Evolutionary conservation across 2,329 filamentous ascomycete species (phyloP), one percentile per base, ranked within the genome.

Genomic region (Chaetomium sp.): DNA sequence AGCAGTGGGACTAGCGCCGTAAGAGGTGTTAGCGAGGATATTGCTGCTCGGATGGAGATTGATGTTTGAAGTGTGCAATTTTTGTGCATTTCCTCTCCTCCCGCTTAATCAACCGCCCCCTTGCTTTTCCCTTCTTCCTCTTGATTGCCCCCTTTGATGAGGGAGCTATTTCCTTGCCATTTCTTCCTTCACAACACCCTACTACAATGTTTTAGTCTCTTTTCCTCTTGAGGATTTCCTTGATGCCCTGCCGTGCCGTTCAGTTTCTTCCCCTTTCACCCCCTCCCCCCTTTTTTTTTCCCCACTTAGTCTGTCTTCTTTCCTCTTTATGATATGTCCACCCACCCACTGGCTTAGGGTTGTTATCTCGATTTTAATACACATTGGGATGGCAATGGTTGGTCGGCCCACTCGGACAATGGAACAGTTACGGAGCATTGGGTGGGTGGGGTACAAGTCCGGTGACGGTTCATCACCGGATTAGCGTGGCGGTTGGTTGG

Each of bases 21-120:
- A 45, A 75, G 82, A 42, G 77, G 78, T 35, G 76, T 84, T 68
- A 85, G 81, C 61, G 82, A 86, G 68, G 83, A 86, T 59, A 76
- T 86, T 47, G 81, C 80, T 35, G 76, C 76, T 4, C 74, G 76
- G 19, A 85, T 86, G 81, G 83, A 86, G 65, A 79, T 86, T 62
- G 82, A 76, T 69, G 61, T 65, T 32, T 66, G 56, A 60, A 19
- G 9, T 7, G 3, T 19, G 35, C 7, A 19, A 2, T 51, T 32
- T 35, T 40, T 34, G 12, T 38, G 8, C 9, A 14, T 62, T 50
- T 44, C 32, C 41, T 48, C 19, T 2, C n/a, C 38, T 43, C 19
- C 19, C 19, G 38, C 19, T 43, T 19, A 7, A n/a, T 43, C 10
- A 12, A 43, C 27, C n/a, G 41, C n/a, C 8, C 19, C 49, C 36